Evolutionary conservation across 768 basidiomycete species (phyloP).

Genomic region (Hericium coralloides): DNA sequence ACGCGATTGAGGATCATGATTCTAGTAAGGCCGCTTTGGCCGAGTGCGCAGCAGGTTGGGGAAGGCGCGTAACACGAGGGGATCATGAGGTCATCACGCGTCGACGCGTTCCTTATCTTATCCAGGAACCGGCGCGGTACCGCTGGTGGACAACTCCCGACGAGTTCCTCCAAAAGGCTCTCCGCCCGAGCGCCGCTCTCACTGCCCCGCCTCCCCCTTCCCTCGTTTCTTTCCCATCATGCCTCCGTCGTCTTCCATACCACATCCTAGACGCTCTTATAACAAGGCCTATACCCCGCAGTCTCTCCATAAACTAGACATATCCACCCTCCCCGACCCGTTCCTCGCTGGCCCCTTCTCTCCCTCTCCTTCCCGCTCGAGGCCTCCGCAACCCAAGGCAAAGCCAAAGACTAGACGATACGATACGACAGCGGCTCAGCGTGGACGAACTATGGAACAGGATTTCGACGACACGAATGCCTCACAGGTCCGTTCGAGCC

Average conservation of each 20-base stretch:
- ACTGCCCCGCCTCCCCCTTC: background rate
- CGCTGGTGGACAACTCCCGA: background rate
- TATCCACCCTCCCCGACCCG: background rate
- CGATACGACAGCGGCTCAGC: too few species aligned
- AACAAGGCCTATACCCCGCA: background rate
- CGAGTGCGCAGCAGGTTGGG: background rate
- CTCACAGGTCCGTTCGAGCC: background rate
- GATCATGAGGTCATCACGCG: background rate
- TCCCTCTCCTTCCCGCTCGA: background rate
- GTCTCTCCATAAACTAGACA: background rate
- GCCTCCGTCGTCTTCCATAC: background rate
- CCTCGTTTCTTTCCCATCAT: background rate
- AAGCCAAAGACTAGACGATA: background rate
- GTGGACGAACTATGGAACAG: too few species aligned
- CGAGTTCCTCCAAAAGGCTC: too few species aligned
- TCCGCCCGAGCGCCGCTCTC: too few species aligned
- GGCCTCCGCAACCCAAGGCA: background rate
- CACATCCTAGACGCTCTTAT: background rate
- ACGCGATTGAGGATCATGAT: too few species aligned
- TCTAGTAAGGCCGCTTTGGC: too few species aligned
- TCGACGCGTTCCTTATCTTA: background rate
- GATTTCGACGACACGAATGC: background rate
- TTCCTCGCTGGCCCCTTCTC: background rate
- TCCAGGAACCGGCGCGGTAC: background rate
- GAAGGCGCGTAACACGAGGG: background rate